Evolutionary conservation across 2,329 filamentous ascomycete species (phyloP).

Genomic region (Pseudogymnoascus sp.): DNA sequence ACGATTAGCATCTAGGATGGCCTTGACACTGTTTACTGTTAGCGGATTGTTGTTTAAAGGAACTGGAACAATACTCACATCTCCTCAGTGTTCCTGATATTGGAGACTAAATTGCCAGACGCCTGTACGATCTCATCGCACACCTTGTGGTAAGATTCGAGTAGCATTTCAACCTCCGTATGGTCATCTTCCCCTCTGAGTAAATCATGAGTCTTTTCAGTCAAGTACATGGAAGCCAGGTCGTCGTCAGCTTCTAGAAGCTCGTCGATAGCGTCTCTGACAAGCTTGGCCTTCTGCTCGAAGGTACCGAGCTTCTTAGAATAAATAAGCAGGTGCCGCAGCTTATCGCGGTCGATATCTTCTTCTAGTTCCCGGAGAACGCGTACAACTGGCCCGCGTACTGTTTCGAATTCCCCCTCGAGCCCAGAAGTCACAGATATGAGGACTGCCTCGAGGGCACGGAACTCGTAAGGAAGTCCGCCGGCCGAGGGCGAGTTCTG

Average conservation of each 20-base stretch:
- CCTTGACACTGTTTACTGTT: slow-evolving; percentile 61
- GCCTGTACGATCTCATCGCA: slow-evolving; percentile 97
- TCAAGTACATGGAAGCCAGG: slow-evolving; percentile 87
- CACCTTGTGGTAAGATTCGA: slow-evolving; percentile 96
- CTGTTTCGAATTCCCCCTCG: slow-evolving; percentile 89
- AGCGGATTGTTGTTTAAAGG: background rate
- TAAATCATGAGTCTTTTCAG: slow-evolving; percentile 72
- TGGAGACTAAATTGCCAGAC: slow-evolving; percentile 83
- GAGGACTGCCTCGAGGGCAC: slow-evolving; percentile 87
- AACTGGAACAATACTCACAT: slow-evolving; percentile 53
- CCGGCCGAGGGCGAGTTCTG: slow-evolving; percentile 47
- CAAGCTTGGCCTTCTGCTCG: slow-evolving; percentile 90
- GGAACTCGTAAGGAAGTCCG: slow-evolving; percentile 85
- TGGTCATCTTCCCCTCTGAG: slow-evolving; percentile 75
- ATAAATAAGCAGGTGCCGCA: slow-evolving; percentile 82
- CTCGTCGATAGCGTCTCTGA: slow-evolving; percentile 91
- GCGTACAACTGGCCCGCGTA: slow-evolving; percentile 83
- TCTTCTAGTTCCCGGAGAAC: slow-evolving; percentile 88
- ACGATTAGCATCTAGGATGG: slow-evolving; percentile 94
- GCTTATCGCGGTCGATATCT: slow-evolving; percentile 90
- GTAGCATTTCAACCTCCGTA: slow-evolving; percentile 90
- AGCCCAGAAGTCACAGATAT: slow-evolving; percentile 88
- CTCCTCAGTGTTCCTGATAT: slow-evolving; percentile 96
- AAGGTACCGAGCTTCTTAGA: slow-evolving; percentile 95
- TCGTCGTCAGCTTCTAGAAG: slow-evolving; percentile 95